phyloP scores from a whole-genome alignment of 768 basidiomycete genomes.

The Lentinula edodes region DNA sequence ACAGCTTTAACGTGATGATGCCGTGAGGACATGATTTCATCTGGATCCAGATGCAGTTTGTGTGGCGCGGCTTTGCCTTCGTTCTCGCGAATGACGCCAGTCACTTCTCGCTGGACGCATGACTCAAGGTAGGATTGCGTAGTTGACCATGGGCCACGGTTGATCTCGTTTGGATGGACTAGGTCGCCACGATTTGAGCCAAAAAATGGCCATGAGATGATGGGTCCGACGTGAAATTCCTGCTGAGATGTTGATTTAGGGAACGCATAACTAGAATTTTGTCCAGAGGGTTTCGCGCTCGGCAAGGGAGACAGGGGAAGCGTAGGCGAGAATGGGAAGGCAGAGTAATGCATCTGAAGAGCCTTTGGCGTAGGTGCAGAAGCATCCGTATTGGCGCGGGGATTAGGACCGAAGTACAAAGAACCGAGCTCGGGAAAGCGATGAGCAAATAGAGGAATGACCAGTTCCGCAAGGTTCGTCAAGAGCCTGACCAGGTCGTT shows the following conservation, averaged over 20 bases:
- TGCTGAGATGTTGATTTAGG: constrained; percentile 4
- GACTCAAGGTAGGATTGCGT: constrained; percentile 56
- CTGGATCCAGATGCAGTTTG: constrained; percentile 73
- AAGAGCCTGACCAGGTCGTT: constrained; percentile 58
- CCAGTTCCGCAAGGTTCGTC: constrained; percentile 59
- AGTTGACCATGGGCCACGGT: constrained; percentile 75
- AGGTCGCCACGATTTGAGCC: constrained; percentile 78
- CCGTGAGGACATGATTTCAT: constrained; percentile 64
- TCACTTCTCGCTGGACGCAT: constrained; percentile 67
- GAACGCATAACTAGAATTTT: constrained; percentile 13
- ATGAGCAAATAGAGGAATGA: constrained; percentile 72
- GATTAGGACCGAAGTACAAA: constrained; percentile 53
- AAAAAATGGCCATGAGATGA: constrained; percentile 90
- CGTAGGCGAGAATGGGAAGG: constrained; percentile 39
- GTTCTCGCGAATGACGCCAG: constrained; percentile 69
- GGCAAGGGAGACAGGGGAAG: constrained; percentile 27
- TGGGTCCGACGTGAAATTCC: constrained; percentile 66
- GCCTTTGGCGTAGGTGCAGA: constrained; percentile 41
- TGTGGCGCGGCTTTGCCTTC: constrained; percentile 76
- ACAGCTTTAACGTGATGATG: constrained; percentile 66
- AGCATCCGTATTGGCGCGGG: constrained; percentile 23
- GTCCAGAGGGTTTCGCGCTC: constrained; percentile 19
- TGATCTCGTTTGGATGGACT: constrained; percentile 57
- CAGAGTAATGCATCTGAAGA: constrained; percentile 29
- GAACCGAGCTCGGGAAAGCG: constrained; percentile 77